Evolutionary conservation across 805 yeast species (phyloP), one percentile per base, ranked within the genome.

Genomic region (Metschnikowia noctiluminum): DNA sequence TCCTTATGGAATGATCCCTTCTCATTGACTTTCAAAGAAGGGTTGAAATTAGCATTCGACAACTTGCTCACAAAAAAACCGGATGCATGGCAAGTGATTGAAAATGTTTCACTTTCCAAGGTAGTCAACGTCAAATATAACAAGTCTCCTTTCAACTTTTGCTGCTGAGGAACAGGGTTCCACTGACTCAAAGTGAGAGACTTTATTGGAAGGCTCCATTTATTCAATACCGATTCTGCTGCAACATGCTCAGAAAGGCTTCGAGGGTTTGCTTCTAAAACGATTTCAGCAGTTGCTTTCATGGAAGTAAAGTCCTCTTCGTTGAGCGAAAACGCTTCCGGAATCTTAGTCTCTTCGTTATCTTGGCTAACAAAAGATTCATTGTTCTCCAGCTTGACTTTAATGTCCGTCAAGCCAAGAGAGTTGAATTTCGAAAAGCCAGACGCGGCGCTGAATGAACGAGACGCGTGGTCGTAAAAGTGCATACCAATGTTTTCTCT

Each of bases 1-100:
- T 69, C 69, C 59, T 64, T 71, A 56, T 52, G 59, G 38, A 53
- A 46, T 46, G 58, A 49, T 52, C 68, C 66, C 57, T 66, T 58
- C 60, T 65, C 75, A 69, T 63, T 70, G 62, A 66, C 57, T 46
- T 68, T 76, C 35, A 77, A 61, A 4, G 81, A 67, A 26, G 94
- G 87, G 61, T 89, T 92, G 66, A 90, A 90, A 59, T 73, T 79
- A 35, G 78, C 73, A 31, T 77, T 74, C 9, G 95, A 77, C 30
- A 85, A 83, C 60, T 76, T 83, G 69, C 85, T 87, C 42, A 89
- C 82, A 60, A 70, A 88, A 65, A 89, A 92, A 0, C 99, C 99
- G 38, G 84, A 67, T 40, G 82, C 77, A 48, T 84, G 82, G 50
- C 92, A 84, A 7, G 97, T 89, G 57, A 92, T 79, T 59, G 88